Evolutionary conservation across 169 alveolate species (phyloP).

Genomic region (Perkinsus marinus): DNA sequence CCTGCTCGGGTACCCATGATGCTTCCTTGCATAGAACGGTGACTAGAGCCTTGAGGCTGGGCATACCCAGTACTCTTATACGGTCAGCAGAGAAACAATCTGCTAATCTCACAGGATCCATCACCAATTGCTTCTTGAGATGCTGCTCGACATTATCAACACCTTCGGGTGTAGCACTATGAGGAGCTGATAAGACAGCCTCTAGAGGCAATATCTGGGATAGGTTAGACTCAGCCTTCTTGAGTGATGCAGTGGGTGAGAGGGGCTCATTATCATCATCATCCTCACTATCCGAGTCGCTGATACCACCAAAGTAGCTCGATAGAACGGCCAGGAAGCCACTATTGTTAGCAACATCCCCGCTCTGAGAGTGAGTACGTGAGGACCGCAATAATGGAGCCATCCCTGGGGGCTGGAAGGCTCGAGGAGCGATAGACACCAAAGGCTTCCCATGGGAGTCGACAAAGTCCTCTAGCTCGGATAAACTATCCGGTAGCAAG

Average conservation of each 20-base stretch:
- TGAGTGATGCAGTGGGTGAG: not conserved
- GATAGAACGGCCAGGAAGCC: not conserved
- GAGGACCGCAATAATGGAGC: not conserved
- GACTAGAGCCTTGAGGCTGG: not conserved
- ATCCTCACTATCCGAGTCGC: not conserved
- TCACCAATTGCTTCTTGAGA: not conserved
- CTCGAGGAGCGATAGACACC: not conserved
- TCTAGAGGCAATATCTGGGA: not conserved
- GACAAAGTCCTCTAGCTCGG: constrained; percentile 14
- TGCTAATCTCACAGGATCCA: not conserved
- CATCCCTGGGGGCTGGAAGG: not conserved
- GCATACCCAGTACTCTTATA: not conserved
- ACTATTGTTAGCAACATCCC: not conserved
- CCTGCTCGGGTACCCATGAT: not conserved
- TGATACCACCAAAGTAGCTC: not conserved
- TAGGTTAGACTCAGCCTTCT: not conserved
- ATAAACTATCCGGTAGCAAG: constrained; percentile 16
- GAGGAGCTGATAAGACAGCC: not conserved
- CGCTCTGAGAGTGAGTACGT: not conserved
- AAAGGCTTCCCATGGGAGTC: constrained; percentile 19
- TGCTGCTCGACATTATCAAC: not conserved
- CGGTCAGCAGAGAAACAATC: not conserved
- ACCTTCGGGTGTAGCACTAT: not conserved
- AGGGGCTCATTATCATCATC: not conserved
- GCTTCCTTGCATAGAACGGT: not conserved